Evolutionary conservation across 352 stramenopile genomes (phyloP).

Genomic region (Phytophthora melonis): DNA sequence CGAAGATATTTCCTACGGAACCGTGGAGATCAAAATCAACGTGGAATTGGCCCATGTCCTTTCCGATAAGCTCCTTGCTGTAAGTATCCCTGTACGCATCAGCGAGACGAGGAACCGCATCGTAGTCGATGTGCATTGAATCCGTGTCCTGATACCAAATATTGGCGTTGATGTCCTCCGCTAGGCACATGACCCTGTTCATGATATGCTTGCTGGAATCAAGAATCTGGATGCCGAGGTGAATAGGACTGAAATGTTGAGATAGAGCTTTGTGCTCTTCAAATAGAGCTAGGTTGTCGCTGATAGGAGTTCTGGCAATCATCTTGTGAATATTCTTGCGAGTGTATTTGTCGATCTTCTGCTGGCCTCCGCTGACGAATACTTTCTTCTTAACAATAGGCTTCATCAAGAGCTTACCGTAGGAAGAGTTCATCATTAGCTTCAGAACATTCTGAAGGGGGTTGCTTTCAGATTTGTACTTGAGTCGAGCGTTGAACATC

Average conservation of each 20-base stretch:
- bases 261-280: constrained; percentile 5
- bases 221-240: background rate
- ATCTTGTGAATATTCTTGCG: background rate
- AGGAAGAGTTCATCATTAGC: constrained; percentile 14
- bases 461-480: constrained; percentile 13
- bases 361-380: background rate
- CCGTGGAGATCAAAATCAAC: constrained; percentile 2
- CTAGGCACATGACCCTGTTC: constrained; percentile 13
- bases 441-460: constrained; percentile 12
- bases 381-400: constrained; percentile 16
- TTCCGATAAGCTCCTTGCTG: background rate
- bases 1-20: background rate
- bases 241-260: too few species aligned
- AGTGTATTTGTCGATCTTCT: constrained; percentile 15
- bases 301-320: constrained; percentile 17
- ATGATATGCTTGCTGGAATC: constrained; percentile 13
- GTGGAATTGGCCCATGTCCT: constrained; percentile 13
- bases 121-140: constrained; percentile 5
- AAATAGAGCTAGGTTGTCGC: constrained; percentile 2
- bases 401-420: constrained; percentile 15
- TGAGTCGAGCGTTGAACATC: background rate
- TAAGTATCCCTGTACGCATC: constrained; percentile 2
- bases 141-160: constrained; percentile 23
- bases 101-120: background rate
- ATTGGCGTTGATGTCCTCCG: constrained; percentile 6